A percentile compares a stretch with the other conserved stretches of the same genome.
phyloP scores from a whole-genome alignment of 1,284 basidiomycete genomes.

The Rhodotorula sp. region DNA sequence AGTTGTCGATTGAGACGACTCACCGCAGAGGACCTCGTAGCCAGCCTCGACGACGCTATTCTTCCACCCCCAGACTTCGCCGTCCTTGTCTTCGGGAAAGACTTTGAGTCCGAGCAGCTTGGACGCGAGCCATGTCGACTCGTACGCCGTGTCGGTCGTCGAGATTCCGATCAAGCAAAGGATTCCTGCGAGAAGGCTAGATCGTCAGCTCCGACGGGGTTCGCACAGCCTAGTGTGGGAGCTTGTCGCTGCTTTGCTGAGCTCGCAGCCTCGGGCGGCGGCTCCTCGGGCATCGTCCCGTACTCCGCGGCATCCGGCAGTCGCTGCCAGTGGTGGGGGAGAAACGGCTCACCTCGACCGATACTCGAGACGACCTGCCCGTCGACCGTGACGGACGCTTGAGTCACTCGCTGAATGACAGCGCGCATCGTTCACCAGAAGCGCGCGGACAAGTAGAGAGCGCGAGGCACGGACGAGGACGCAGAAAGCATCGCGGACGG shows the following conservation, averaged over 20 bases:
- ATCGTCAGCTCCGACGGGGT: background rate
- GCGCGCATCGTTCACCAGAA: constrained; percentile 16
- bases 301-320: no score
- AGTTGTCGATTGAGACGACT: background rate
- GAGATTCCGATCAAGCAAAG: constrained; percentile 37
- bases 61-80: constrained; percentile 38
- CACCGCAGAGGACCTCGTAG: constrained; percentile 36
- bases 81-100: constrained; percentile 32
- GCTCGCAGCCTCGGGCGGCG: background rate
- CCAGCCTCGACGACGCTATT: constrained; percentile 28
- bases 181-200: background rate
- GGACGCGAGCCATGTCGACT: constrained; percentile 26
- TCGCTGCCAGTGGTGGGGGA: no score
- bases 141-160: constrained; percentile 25
- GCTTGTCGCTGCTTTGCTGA: background rate
- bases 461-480: no score
- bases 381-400: constrained; percentile 29
- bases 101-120: constrained; percentile 31
- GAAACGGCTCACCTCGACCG: constrained; percentile 14
- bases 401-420: constrained; percentile 25
- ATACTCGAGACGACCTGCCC: constrained; percentile 25
- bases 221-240: background rate
- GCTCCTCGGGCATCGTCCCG: background rate
- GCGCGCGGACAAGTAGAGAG: background rate
- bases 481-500: no score